Evolutionary conservation across 495 filamentous ascomycete species (phyloP), one percentile per base, ranked within the genome.

Genomic region (Annulohypoxylon moriforme): DNA sequence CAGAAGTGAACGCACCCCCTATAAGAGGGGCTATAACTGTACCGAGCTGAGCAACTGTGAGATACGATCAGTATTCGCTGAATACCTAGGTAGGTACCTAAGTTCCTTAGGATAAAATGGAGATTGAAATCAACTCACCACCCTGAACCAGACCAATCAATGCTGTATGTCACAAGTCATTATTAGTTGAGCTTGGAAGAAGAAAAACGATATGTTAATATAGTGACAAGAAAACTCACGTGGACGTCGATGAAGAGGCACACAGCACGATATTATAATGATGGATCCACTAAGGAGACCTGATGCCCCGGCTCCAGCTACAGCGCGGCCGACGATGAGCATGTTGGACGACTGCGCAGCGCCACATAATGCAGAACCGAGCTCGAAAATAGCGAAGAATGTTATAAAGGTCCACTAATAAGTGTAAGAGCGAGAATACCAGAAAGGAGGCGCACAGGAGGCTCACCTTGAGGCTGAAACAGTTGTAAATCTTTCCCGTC

Each of bases 1-100:
- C 79, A 22, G 88, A 82, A 1, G 89, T 91, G 50, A 91, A 87
- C 0, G 83, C 86, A 40, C 89, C 89, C 33, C 87, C 87, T 7
- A 89, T 64, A 11, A 89, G 50, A 1, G 87, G 87, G 2, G 86
- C 86, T 7, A 76, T 50, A 0, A 85, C 80, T 2, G 60, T 60
- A 22, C 67, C 71, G 2, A 74, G 7, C n/a, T 70, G 53, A 18
- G 25, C 49, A 9, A 65, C 68, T 71, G 33, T 44, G 4, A n/a
- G n/a, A n/a, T 44, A 20, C 16, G 9, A 8, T 20, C 40, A 44
- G 40, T 44, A 20, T 44, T 44, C 38, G 38, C 14, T 16, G 2
- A 5, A 2, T 42, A 14, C n/a, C n/a, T n/a, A n/a, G n/a, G n/a
- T n/a, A n/a, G n/a, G n/a, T n/a, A n/a, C n/a, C n/a, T n/a, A n/a